Conservation (phyloP, 495 filamentous ascomycete genomes). For the Talaromyces thailandensis region DNA sequence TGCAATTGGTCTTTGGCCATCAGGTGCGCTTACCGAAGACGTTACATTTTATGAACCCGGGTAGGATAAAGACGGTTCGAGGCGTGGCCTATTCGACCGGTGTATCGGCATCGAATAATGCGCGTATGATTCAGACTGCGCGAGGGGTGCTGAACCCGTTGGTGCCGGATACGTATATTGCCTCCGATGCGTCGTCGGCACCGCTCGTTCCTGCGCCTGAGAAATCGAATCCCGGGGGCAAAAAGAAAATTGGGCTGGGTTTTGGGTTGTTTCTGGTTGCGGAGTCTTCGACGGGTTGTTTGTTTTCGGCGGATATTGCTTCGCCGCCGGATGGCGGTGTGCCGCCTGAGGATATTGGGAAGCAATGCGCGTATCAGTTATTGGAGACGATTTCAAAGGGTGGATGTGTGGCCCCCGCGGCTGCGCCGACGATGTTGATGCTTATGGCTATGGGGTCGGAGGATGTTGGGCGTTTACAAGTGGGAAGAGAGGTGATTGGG, state of each 20-base stretch:
- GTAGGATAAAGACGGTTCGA: conserved; percentile 78
- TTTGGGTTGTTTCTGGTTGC: conserved; percentile 88
- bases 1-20: conserved; percentile 83
- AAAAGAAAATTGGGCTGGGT: conserved; percentile 69
- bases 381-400: conserved; percentile 74
- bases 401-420: conserved; percentile 66
- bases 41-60: conserved; percentile 77
- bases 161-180: conserved; percentile 78
- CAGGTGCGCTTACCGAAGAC: conserved; percentile 92
- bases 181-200: conserved; percentile 64
- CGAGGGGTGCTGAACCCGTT: conserved; percentile 81
- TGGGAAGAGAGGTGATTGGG: conserved; percentile 64
- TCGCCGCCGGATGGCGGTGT: conserved; percentile 73
- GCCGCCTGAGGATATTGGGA: conserved; percentile 83
- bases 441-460: conserved; percentile 94
- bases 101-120: conserved; percentile 84
- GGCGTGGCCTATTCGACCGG: conserved; percentile 91
- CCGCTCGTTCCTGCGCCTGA: conserved; percentile 57
- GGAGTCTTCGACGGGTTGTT: conserved; percentile 74
- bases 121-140: conserved; percentile 86
- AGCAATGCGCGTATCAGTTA: conserved; percentile 78
- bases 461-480: conserved; percentile 55
- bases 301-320: conserved; percentile 81
- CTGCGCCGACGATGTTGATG: conserved; percentile 61
- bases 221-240: conserved; percentile 48